Evolutionary conservation across 2,329 filamentous ascomycete genomes (phyloP).

Genomic region (Diaporthe eres): DNA sequence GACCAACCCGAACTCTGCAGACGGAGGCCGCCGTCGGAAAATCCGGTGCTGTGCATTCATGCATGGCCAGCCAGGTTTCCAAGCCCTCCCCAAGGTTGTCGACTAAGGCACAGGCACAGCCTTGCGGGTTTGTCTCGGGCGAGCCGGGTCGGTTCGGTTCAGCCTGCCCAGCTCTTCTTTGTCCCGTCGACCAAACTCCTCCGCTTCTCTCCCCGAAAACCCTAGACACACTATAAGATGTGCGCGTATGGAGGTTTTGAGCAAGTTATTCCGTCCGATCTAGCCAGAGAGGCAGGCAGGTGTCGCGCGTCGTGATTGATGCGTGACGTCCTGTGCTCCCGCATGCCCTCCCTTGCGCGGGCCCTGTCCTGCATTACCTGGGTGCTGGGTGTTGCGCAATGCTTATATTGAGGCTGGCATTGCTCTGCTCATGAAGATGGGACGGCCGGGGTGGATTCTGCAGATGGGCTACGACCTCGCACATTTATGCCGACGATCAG

Average conservation of each 20-base stretch:
- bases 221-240: not conserved
- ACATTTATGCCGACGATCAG: slow-evolving; percentile 32
- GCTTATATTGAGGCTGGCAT: slow-evolving; percentile 24
- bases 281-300: not conserved
- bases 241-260: slow-evolving; percentile 16
- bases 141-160: slow-evolving; percentile 22
- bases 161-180: not conserved
- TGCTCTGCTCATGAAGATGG: slow-evolving; percentile 19
- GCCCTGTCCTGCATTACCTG: not conserved
- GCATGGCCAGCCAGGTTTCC: slow-evolving; percentile 8
- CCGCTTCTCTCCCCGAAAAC: not conserved
- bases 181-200: not conserved
- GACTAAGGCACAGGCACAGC: slow-evolving; percentile 28
- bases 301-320: slow-evolving; percentile 19
- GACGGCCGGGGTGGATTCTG: slow-evolving; percentile 11
- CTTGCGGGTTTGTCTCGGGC: slow-evolving; percentile 25
- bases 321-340: slow-evolving; percentile 18
- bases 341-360: slow-evolving; percentile 6
- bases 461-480: slow-evolving; percentile 8
- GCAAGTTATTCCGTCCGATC: slow-evolving; percentile 30
- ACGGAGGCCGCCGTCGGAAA: slow-evolving; percentile 29
- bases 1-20: slow-evolving; percentile 9
- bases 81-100: not conserved
- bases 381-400: slow-evolving; percentile 19
- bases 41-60: slow-evolving; percentile 20